Evolutionary conservation across 2,329 filamentous ascomycete genomes (phyloP).

Genomic region (Thermochaetoides dissita): DNA sequence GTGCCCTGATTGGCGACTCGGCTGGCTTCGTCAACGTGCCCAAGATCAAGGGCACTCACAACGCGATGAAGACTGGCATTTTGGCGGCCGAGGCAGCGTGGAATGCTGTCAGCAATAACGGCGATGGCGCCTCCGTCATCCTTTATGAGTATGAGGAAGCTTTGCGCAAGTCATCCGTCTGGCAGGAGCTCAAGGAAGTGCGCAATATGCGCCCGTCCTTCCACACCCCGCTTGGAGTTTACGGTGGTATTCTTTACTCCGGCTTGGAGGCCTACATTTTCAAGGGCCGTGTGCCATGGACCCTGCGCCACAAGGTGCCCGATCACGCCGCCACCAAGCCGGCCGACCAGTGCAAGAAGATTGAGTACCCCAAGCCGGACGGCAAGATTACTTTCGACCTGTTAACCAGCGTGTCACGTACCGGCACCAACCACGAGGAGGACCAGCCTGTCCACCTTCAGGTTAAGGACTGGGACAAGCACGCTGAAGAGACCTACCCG

Average conservation of each 20-base stretch:
- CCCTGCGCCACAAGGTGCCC: constrained; percentile 65
- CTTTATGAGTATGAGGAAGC: constrained; percentile 88
- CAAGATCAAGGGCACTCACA: constrained; percentile 97
- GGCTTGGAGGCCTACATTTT: constrained; percentile 81
- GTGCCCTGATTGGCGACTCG: constrained; percentile 88
- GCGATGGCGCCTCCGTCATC: constrained; percentile 61
- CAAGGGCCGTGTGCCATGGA: constrained; percentile 81
- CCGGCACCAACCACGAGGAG: constrained; percentile 96
- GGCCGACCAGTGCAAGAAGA: constrained; percentile 70
- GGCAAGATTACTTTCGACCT: constrained; percentile 93
- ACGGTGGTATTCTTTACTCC: constrained; percentile 83
- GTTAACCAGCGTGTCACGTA: constrained; percentile 83
- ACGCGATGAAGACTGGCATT: constrained; percentile 95
- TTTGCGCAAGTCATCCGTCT: constrained; percentile 74
- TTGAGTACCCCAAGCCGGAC: constrained; percentile 94
- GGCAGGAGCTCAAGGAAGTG: constrained; percentile 87
- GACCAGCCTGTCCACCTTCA: constrained; percentile 94
- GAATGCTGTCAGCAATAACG: constrained; percentile 47
- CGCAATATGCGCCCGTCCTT: constrained; percentile 97
- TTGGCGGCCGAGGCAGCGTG: constrained; percentile 85
- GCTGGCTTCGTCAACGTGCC: constrained; percentile 95
- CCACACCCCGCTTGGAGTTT: constrained; percentile 72
- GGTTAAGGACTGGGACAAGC: constrained; percentile 87
- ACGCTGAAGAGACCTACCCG: constrained; percentile 71
- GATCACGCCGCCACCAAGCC: constrained; percentile 69